Conservation (phyloP, 139 green algal genomes). For the Diplosphaera chodatii region DNA sequence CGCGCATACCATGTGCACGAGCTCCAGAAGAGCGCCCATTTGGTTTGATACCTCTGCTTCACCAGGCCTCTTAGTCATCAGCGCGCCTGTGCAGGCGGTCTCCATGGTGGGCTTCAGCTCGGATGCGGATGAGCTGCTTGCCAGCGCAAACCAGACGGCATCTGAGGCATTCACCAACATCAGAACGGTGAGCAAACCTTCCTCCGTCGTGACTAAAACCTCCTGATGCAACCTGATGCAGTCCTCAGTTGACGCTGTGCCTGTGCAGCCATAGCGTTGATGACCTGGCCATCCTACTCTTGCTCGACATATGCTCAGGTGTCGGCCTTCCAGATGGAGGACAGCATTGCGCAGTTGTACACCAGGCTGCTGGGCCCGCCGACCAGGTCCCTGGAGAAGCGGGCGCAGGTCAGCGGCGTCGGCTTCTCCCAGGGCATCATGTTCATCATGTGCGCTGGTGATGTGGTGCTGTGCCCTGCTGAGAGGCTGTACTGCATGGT, state of each 20-base stretch:
- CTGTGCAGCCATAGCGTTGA: too few species aligned
- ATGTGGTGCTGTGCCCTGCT: too few species aligned
- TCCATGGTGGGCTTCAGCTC: constrained; percentile 38
- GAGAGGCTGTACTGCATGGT: too few species aligned
- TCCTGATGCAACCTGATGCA: too few species aligned
- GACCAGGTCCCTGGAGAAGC: constrained; percentile 17
- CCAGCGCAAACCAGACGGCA: constrained; percentile 59
- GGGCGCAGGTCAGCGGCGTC: constrained; percentile 26
- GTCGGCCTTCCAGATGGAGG: constrained; percentile 10
- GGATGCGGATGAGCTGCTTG: constrained; percentile 46
- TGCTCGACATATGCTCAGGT: too few species aligned
- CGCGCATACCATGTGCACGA: too few species aligned
- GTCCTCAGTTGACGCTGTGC: too few species aligned
- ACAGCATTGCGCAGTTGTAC: constrained; percentile 21
- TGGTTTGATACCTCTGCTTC: too few species aligned
- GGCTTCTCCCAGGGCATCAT: constrained; percentile 45
- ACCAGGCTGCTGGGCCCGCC: constrained; percentile 20
- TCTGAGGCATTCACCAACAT: constrained; percentile 63
- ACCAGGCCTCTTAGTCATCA: too few species aligned
- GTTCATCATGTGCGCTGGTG: constrained; percentile 36
- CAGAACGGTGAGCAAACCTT: constrained; percentile 53
- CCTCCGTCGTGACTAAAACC: too few species aligned
- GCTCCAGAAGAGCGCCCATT: too few species aligned
- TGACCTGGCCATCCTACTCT: too few species aligned
- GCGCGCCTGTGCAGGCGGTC: constrained; percentile 35